Conservation (phyloP, 2,329 filamentous ascomycete species). For the Tympanopsis confertula region DNA sequence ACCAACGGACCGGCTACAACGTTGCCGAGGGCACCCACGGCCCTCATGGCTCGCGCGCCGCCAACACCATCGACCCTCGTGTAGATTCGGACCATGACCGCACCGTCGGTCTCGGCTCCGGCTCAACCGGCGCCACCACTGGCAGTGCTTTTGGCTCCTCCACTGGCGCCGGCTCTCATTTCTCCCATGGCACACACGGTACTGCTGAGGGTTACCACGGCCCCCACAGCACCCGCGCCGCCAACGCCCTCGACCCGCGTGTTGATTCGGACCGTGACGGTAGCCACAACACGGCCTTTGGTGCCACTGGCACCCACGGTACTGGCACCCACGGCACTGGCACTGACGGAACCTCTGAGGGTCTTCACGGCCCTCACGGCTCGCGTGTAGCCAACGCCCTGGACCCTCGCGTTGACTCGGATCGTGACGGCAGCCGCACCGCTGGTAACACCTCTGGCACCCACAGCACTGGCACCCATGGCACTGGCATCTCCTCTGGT, state of each 20-base stretch:
- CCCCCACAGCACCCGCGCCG: not conserved
- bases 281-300: constrained; percentile 8
- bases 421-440: constrained; percentile 26
- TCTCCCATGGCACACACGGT: too few species aligned
- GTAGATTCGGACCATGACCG: constrained; percentile 3
- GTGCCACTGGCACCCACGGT: constrained; percentile 10
- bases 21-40: not conserved
- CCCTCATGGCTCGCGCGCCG: not conserved
- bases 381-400: constrained; percentile 30
- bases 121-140: constrained; percentile 3
- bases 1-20: constrained; percentile 8
- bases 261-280: constrained; percentile 5
- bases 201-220: too few species aligned
- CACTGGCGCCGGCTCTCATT: not conserved
- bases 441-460: constrained; percentile 18
- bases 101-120: constrained; percentile 5
- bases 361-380: constrained; percentile 26
- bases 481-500: constrained; percentile 20
- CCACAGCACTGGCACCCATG: constrained; percentile 7
- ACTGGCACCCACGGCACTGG: constrained; percentile 4
- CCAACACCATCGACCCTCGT: not conserved
- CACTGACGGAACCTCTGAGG: constrained; percentile 15
- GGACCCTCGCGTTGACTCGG: constrained; percentile 39
- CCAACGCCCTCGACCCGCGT: not conserved
- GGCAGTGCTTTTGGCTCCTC: not conserved